Evolutionary conservation across 1,284 basidiomycete species (phyloP).

Genomic region (Malassezia furfur): DNA sequence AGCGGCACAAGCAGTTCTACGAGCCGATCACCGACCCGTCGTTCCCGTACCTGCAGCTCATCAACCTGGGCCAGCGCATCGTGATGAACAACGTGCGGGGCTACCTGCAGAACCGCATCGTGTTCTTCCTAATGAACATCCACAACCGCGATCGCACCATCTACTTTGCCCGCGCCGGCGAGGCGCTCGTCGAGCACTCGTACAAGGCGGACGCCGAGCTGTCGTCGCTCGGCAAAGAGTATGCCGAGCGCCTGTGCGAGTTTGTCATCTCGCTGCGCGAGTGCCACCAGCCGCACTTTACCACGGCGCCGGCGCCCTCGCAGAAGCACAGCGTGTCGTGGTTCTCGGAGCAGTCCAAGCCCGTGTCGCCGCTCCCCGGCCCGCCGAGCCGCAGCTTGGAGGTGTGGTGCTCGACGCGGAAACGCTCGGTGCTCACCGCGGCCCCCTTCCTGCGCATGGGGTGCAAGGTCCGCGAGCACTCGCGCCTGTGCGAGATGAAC

Average conservation of each 20-base stretch:
- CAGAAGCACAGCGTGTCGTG: conserved; percentile 17
- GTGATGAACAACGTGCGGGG: conserved; percentile 67
- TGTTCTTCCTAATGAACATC: conserved; percentile 97
- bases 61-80: conserved; percentile 64
- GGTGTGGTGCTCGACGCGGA: conserved; percentile 93
- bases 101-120: conserved; percentile 73
- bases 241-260: conserved; percentile 59
- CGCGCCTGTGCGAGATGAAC: conserved; percentile 95
- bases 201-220: conserved; percentile 98
- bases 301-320: conserved; percentile 36
- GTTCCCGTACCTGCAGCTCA: conserved; percentile 83
- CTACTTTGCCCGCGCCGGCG: conserved; percentile 50
- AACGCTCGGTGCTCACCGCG: conserved; percentile 85
- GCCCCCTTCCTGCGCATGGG: conserved; percentile 74
- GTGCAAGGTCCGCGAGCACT: conserved; percentile 71
- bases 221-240: conserved; percentile 87
- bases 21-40: conserved; percentile 67
- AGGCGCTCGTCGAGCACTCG: conserved; percentile 79
- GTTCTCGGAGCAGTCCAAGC: conserved; percentile 2
- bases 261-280: conserved; percentile 40
- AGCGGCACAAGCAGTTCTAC: conserved; percentile 75
- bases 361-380: not conserved
- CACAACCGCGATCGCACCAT: conserved; percentile 76
- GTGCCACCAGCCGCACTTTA: not conserved
- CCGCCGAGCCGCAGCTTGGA: conserved; percentile 47